These are phyloP conservation scores for Acmispon strigosus DNA, from an alignment of 306 rosid genomes.

Conservation along the genomic window DNA sequence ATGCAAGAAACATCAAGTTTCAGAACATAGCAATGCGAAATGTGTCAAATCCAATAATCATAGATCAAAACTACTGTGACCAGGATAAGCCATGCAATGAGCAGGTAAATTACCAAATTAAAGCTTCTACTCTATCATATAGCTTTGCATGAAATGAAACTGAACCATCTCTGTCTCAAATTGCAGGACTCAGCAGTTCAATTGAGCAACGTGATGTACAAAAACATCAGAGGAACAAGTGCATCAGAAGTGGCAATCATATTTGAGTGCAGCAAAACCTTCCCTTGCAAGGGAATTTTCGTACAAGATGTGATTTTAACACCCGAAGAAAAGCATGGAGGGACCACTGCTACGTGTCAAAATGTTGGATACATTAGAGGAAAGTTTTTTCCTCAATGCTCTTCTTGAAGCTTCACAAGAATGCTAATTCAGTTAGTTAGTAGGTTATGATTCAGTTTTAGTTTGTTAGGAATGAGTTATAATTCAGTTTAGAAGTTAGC, in stretches of 20 bases:
- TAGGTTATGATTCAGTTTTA: no score
- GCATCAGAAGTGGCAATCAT: conserved; percentile 59
- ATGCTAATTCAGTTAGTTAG: no score
- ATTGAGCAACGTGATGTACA: conserved; percentile 46
- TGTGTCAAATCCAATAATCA: conserved; percentile 77
- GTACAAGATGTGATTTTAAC: conserved; percentile 41
- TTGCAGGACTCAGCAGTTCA: conserved; percentile 54
- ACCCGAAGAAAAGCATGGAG: background rate
- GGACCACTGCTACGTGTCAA: conserved; percentile 40
- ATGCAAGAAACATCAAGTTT: conserved; percentile 53
- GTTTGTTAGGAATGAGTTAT: no score
- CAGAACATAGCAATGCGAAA: conserved; percentile 50
- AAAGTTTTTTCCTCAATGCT: background rate
- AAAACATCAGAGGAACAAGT: conserved; percentile 72
- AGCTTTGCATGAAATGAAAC: background rate
- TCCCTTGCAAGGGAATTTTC: conserved; percentile 40
- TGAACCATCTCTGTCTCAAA: background rate
- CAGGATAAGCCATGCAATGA: conserved; percentile 36
- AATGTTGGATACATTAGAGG: conserved; percentile 36
- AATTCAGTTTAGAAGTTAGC: no score
- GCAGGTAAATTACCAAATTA: no score
- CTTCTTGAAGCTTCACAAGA: no score
- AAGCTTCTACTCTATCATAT: background rate
- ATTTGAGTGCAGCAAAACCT: conserved; percentile 45
- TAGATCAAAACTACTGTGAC: conserved; percentile 85